Evolutionary conservation across 495 filamentous ascomycete species (phyloP).

Genomic region (Chaetomidium leptoderma): DNA sequence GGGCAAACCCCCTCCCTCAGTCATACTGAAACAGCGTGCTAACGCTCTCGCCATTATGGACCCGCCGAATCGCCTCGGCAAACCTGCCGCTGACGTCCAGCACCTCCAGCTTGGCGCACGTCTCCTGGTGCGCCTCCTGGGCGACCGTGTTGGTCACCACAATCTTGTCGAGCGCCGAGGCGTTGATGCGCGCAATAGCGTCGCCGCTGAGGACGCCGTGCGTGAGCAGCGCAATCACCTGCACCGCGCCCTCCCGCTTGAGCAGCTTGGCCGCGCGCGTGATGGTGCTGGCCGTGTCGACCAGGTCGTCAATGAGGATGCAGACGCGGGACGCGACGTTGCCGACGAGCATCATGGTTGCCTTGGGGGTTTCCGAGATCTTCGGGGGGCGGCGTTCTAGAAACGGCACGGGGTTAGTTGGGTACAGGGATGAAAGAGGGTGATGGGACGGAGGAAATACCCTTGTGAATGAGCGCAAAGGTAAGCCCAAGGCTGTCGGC

Average conservation of each 20-base stretch:
- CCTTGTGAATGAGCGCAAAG: conserved; percentile 98
- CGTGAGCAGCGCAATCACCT: conserved; percentile 86
- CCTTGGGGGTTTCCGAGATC: conserved; percentile 76
- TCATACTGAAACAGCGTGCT: conserved; percentile 93
- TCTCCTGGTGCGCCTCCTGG: conserved; percentile 66
- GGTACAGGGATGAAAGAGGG: conserved; percentile 27
- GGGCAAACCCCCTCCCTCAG: conserved; percentile 5
- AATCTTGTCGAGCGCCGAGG: conserved; percentile 80
- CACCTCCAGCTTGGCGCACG: conserved; percentile 83
- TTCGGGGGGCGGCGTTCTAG: conserved; percentile 88
- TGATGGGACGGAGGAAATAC: conserved; percentile 43
- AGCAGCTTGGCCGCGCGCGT: conserved; percentile 94
- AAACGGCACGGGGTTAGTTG: conserved; percentile 10
- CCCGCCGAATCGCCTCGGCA: conserved; percentile 91
- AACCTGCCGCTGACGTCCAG: conserved; percentile 86
- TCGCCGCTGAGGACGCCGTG: conserved; percentile 94
- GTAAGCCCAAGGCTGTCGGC: conserved; percentile 88
- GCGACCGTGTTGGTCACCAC: conserved; percentile 93
- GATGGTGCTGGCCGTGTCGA: conserved; percentile 94
- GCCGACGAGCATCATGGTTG: conserved; percentile 89
- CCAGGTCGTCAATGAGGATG: conserved; percentile 91
- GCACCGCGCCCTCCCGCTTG: conserved; percentile 85
- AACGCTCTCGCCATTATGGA: conserved; percentile 96
- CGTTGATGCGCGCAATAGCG: conserved; percentile 90
- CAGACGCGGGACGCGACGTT: conserved; percentile 75